phyloP scores from a whole-genome alignment of 2,329 filamentous ascomycete species.

The Xylaria sp. region DNA sequence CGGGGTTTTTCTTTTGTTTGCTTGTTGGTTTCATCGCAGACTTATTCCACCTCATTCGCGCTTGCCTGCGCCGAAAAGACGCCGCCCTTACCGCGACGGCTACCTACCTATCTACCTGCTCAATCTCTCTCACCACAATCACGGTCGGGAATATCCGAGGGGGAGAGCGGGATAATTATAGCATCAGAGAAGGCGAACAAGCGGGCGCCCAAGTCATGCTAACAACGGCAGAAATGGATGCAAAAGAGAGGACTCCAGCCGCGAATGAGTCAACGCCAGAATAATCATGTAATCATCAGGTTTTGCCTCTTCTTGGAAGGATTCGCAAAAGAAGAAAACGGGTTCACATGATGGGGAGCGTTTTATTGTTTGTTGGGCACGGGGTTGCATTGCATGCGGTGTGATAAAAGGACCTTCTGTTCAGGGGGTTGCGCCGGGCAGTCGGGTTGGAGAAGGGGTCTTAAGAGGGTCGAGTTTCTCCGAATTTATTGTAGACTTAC shows the following conservation, averaged over 20 bases:
- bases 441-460: slow-evolving; percentile 25
- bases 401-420: slow-evolving; percentile 8
- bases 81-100: slow-evolving; percentile 22
- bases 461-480: not conserved
- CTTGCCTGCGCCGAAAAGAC: not conserved
- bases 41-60: not conserved
- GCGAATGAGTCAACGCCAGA: not conserved
- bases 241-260: not conserved
- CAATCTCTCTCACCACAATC: not conserved
- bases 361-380: slow-evolving; percentile 1
- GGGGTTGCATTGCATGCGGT: slow-evolving; percentile 26
- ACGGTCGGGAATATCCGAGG: slow-evolving; percentile 15
- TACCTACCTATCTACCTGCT: not conserved
- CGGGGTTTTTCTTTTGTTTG: slow-evolving; percentile 3
- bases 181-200: slow-evolving; percentile 17
- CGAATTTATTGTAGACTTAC: not conserved
- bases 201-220: slow-evolving; percentile 1
- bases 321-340: not conserved
- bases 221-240: slow-evolving; percentile 1
- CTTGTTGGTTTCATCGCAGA: slow-evolving; percentile 21
- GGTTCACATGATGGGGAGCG: slow-evolving; percentile 13
- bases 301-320: slow-evolving; percentile 20
- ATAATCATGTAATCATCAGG: slow-evolving; percentile 15
- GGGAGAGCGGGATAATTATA: slow-evolving; percentile 26
- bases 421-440: slow-evolving; percentile 23